Conservation (phyloP, 768 basidiomycete genomes). For the Hygrocybe punicea region DNA sequence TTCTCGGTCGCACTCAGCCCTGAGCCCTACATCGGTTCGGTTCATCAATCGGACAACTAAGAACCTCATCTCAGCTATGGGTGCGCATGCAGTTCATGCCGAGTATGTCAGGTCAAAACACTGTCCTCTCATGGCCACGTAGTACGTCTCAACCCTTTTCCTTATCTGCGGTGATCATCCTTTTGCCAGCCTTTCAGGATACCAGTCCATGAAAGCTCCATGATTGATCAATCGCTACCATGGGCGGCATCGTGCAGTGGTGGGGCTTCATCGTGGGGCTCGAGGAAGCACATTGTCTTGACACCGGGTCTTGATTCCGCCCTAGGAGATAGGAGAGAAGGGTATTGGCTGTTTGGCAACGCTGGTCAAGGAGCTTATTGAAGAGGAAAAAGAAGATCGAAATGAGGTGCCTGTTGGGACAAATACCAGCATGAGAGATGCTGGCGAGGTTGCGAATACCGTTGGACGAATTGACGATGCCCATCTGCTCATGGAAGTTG, state of each 20-base stretch:
- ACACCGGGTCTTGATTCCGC: constrained; percentile 66
- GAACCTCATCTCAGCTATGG: constrained; percentile 65
- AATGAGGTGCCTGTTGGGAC: not conserved
- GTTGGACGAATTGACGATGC: constrained; percentile 4
- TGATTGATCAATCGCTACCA: constrained; percentile 77
- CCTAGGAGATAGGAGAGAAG: constrained; percentile 44
- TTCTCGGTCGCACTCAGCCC: too few relatives aligned
- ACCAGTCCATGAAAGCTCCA: constrained; percentile 71
- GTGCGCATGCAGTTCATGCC: constrained; percentile 83
- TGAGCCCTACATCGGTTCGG: too few relatives aligned
- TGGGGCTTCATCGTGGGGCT: constrained; percentile 57
- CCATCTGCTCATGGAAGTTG: not conserved
- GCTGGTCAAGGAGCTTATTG: constrained; percentile 15
- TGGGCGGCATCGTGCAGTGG: constrained; percentile 86
- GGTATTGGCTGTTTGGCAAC: constrained; percentile 35
- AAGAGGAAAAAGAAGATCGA: constrained; percentile 17
- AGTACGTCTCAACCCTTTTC: constrained; percentile 54
- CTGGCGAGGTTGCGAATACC: not conserved
- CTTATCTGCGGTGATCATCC: too few relatives aligned
- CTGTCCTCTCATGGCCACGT: constrained; percentile 75
- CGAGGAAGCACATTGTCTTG: constrained; percentile 67
- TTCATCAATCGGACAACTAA: too few relatives aligned
- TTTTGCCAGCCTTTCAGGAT: constrained; percentile 38
- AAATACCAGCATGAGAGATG: constrained; percentile 4
- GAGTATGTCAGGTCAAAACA: constrained; percentile 73